phyloP scores from a whole-genome alignment of 2,329 filamentous ascomycete genomes.

The Exophiala phaeomuriformis region DNA sequence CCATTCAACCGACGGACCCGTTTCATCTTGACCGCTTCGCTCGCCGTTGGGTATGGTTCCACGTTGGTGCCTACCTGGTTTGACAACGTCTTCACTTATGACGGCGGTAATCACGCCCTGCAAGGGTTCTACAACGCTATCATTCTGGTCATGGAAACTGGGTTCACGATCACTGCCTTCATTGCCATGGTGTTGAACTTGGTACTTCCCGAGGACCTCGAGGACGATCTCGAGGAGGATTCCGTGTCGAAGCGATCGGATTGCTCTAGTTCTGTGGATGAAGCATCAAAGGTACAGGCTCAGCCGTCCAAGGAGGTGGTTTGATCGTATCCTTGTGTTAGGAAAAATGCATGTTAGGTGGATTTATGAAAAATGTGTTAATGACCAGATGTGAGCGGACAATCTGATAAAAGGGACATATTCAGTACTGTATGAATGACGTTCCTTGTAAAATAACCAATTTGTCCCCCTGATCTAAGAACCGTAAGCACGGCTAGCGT shows the following conservation, averaged over 20 bases:
- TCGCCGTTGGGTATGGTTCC: constrained; percentile 53
- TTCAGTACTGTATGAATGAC: no score
- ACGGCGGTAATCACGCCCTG: constrained; percentile 58
- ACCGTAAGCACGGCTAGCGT: no score
- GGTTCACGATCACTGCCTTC: constrained; percentile 59
- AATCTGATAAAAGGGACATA: no score
- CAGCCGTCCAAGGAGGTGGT: constrained; percentile 16
- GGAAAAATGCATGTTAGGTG: neutral
- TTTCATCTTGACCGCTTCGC: constrained; percentile 57
- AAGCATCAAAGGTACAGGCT: constrained; percentile 4
- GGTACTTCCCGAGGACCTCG: constrained; percentile 64
- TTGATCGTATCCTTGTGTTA: neutral
- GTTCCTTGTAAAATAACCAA: no score
- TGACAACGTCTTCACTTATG: constrained; percentile 40
- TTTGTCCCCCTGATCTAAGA: no score
- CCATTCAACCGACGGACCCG: constrained; percentile 59
- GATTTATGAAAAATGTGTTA: no score
- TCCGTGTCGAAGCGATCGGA: constrained; percentile 18
- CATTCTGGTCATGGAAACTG: constrained; percentile 61
- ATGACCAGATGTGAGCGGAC: no score
- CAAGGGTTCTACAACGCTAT: constrained; percentile 50
- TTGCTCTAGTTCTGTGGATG: neutral
- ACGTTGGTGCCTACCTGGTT: constrained; percentile 43
- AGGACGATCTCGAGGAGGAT: constrained; percentile 41
- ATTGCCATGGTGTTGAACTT: constrained; percentile 68